phyloP scores from a whole-genome alignment of 352 stramenopile species.

The Phytophthora constricta region DNA sequence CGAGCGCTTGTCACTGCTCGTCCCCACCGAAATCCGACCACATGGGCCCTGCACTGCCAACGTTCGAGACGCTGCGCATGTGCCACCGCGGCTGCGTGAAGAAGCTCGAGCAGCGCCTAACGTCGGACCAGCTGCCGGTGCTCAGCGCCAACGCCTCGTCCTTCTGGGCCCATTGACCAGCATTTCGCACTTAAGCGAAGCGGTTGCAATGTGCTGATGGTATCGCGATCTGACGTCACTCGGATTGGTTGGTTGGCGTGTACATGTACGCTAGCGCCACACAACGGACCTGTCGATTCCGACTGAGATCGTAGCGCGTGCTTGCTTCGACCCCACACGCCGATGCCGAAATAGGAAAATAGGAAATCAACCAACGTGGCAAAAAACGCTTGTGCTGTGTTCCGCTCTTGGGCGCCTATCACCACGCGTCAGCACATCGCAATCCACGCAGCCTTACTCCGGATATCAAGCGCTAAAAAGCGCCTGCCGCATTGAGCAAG shows the following conservation, averaged over 20 bases:
- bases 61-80: constrained; percentile 64
- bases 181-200: not conserved
- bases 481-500: not conserved
- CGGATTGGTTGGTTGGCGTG: too few species aligned
- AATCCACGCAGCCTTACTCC: not conserved
- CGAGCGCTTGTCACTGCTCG: constrained; percentile 51
- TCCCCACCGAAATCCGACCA: constrained; percentile 7
- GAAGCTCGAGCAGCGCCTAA: constrained; percentile 55
- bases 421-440: not conserved
- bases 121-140: constrained; percentile 42
- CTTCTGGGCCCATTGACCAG: constrained; percentile 48
- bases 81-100: constrained; percentile 70
- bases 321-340: too few species aligned
- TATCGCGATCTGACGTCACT: not conserved
- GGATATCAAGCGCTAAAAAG: not conserved
- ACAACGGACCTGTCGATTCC: not conserved
- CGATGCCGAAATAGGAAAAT: not conserved
- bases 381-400: not conserved
- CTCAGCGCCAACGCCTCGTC: constrained; percentile 64
- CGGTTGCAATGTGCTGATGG: not conserved
- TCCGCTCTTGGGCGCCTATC: not conserved
- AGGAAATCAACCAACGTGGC: not conserved
- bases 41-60: constrained; percentile 11
- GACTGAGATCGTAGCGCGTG: not conserved
- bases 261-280: too few species aligned